These are phyloP conservation scores for Jamesozyma hellenica DNA, from an alignment of 805 yeast genomes.

Conservation along the genomic window DNA sequence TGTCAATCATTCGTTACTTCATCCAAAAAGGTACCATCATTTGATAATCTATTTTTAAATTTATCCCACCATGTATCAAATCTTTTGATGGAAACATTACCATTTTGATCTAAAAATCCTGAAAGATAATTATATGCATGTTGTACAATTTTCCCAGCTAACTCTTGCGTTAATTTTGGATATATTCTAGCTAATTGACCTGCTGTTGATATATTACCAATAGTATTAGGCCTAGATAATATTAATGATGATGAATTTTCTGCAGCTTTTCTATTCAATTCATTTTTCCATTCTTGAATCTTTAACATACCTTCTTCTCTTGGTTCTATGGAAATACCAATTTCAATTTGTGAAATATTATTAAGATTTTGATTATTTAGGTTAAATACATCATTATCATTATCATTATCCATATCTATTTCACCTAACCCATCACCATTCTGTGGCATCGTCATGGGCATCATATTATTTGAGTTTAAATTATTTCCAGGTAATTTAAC, in stretches of 20 bases:
- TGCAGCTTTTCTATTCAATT: slow-evolving; percentile 8
- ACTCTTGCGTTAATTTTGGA: slow-evolving; percentile 40
- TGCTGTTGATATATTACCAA: slow-evolving; percentile 17
- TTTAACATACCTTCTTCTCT: slow-evolving; percentile 52
- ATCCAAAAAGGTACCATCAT: slow-evolving; percentile 77
- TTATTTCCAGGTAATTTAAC: slow-evolving; percentile 36
- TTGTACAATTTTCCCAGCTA: slow-evolving; percentile 81
- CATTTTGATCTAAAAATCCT: slow-evolving; percentile 71
- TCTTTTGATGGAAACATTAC: slow-evolving; percentile 76
- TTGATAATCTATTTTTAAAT: slow-evolving; percentile 61
- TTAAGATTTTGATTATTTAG: slow-evolving; percentile 12
- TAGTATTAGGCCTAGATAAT: slow-evolving; percentile 14
- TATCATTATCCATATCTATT: slow-evolving; percentile 46
- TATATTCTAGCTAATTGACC: slow-evolving; percentile 28
- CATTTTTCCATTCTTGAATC: slow-evolving; percentile 35
- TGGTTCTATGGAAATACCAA: slow-evolving; percentile 91
- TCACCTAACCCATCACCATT: slow-evolving; percentile 39
- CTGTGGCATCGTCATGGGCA: slow-evolving; percentile 12
- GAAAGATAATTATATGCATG: slow-evolving; percentile 87
- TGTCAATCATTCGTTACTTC: slow-evolving; percentile 26
- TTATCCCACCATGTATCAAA: slow-evolving; percentile 96
- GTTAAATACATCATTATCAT: slow-evolving; percentile 18
- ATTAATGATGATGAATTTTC: slow-evolving; percentile 17
- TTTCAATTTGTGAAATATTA: slow-evolving; percentile 33
- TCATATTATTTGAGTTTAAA: not conserved